A percentile compares a stretch with the other conserved stretches of the same genome.
Conservation (phyloP, 106 monocot genomes). For the Ottelia alismoides region DNA sequence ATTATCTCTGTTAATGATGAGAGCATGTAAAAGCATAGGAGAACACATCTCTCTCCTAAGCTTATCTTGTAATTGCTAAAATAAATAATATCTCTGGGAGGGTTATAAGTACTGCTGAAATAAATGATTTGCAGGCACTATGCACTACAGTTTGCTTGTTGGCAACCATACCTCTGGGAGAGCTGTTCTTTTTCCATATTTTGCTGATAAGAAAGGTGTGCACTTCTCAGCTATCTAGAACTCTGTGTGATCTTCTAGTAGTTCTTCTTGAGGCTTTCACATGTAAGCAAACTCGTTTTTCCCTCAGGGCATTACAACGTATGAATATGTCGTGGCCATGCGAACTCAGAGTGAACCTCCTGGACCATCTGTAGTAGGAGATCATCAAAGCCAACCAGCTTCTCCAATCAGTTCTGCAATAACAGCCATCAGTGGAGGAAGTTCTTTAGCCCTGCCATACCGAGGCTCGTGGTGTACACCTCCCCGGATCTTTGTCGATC, state of each 20-base stretch:
- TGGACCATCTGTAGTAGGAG: conserved; percentile 29
- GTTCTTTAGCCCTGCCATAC: conserved; percentile 36
- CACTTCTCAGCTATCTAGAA: no score
- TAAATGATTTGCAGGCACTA: conserved; percentile 31
- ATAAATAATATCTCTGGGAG: no score
- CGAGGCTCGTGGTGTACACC: conserved; percentile 57
- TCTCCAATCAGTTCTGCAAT: conserved; percentile 44
- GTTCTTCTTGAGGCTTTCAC: no score
- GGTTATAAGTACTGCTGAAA: no score
- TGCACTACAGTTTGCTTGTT: conserved; percentile 40
- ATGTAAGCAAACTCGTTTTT: no score
- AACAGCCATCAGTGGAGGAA: conserved; percentile 35
- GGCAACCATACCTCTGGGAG: conserved; percentile 54
- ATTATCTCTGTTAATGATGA: no score
- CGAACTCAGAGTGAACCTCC: conserved; percentile 51
- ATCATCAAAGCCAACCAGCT: conserved; percentile 34
- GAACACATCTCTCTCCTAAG: no score
- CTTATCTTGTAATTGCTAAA: no score
- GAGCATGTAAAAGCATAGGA: no score
- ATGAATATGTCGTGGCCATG: conserved; percentile 58
- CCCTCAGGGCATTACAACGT: conserved; percentile 71
- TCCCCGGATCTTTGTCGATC: conserved; percentile 34
- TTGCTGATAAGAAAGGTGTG: conserved; percentile 62
- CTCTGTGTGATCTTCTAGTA: no score
- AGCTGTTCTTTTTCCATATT: conserved; percentile 73